A percentile compares a stretch with the other conserved stretches of the same genome.
Conservation (phyloP, 345 rosid species). For the Salix dunnii region DNA sequence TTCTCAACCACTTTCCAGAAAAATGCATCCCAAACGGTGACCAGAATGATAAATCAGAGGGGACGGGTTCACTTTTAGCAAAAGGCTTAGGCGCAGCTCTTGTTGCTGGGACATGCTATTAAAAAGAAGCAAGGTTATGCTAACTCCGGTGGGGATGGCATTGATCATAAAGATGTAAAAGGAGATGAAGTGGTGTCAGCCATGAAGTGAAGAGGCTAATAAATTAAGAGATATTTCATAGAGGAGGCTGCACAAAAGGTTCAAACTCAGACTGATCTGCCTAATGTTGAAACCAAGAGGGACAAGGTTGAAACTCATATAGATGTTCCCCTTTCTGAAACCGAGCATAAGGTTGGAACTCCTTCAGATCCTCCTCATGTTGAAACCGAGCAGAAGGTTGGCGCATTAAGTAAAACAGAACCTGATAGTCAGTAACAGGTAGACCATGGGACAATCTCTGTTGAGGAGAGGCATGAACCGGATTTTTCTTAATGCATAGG, state of each 20-base stretch:
- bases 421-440: conserved; percentile 22
- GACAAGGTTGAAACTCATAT: conserved; percentile 24
- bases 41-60: conserved; percentile 35
- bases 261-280: conserved; percentile 13
- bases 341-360: conserved; percentile 23
- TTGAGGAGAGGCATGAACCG: conserved; percentile 29
- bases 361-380: conserved; percentile 11
- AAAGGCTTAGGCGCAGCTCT: conserved; percentile 52
- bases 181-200: conserved; percentile 37
- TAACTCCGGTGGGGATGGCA: conserved; percentile 24
- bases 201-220: conserved; percentile 30
- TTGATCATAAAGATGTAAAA: conserved; percentile 21
- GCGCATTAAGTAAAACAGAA: conserved; percentile 21
- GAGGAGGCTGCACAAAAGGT: conserved; percentile 19
- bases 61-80: conserved; percentile 17
- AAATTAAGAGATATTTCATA: conserved; percentile 15
- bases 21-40: conserved; percentile 45
- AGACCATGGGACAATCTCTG: conserved; percentile 31
- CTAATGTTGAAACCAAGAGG: conserved; percentile 15
- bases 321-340: conserved; percentile 13
- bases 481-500: conserved; percentile 25
- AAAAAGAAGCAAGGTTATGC: conserved; percentile 28
- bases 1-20: conserved; percentile 45
- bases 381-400: conserved; percentile 11
- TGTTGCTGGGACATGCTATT: conserved; percentile 53